Evolutionary conservation across 1,284 basidiomycete species (phyloP).

Genomic region (Cystobasidium slooffiae): DNA sequence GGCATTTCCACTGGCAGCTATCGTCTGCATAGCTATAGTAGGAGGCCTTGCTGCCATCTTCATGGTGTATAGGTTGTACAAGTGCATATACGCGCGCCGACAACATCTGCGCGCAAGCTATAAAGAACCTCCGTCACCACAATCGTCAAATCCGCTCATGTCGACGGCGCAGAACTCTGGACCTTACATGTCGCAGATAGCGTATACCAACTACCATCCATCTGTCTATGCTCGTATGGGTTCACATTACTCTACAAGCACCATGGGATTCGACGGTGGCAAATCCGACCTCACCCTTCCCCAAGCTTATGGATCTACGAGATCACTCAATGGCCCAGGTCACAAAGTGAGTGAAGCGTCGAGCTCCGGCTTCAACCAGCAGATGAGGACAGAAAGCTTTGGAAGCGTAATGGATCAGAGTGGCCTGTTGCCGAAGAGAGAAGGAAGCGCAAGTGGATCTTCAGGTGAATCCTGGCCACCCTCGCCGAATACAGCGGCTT

Average conservation of each 20-base stretch:
- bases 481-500: constrained; percentile 5
- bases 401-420: neutral
- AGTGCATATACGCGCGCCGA: constrained; percentile 29
- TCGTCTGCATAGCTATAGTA: constrained; percentile 47
- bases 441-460: constrained; percentile 6
- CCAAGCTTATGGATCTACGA: neutral
- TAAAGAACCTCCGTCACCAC: constrained; percentile 10
- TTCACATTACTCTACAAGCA: constrained; percentile 9
- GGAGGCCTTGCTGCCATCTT: constrained; percentile 43
- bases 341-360: neutral
- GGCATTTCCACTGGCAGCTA: constrained; percentile 49
- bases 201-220: constrained; percentile 14
- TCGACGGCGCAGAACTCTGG: neutral
- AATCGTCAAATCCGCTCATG: constrained; percentile 19
- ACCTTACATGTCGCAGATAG: constrained; percentile 13
- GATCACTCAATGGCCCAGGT: neutral
- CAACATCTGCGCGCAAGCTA: constrained; percentile 12
- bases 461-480: constrained; percentile 15
- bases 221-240: constrained; percentile 25
- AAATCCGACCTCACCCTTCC: neutral
- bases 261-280: constrained; percentile 9
- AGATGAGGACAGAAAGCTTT: constrained; percentile 15
- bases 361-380: neutral
- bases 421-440: neutral
- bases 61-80: constrained; percentile 48